A percentile compares a stretch with the other conserved stretches of the same genome.
phyloP scores from a whole-genome alignment of 108 stramenopile genomes.

The Craspedostauros australis region DNA sequence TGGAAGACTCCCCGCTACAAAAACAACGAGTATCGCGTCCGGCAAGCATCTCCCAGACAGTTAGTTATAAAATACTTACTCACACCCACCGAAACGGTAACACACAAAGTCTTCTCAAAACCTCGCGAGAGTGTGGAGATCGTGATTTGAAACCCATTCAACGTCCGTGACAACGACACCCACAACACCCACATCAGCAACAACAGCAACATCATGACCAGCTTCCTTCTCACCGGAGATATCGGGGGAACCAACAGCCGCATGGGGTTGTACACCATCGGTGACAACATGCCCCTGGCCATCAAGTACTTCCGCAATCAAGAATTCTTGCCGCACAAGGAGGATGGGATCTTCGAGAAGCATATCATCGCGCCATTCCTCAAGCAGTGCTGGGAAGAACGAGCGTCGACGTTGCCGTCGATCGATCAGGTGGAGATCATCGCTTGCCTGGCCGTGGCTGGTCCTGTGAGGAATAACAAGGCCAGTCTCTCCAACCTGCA shows the following conservation, averaged over 20 bases:
- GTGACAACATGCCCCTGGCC: conserved; percentile 29
- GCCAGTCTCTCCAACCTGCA: conserved; percentile 80
- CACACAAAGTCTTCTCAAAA: no score
- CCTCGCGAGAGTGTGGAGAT: no score
- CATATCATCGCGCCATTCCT: conserved; percentile 64
- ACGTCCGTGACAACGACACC: no score
- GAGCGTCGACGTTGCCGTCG: conserved; percentile 24
- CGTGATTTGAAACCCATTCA: no score
- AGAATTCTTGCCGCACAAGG: conserved; percentile 26
- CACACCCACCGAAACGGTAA: no score
- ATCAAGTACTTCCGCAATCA: conserved; percentile 55
- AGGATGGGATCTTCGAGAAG: conserved; percentile 37
- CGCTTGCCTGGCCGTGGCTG: conserved; percentile 89
- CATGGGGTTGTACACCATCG: conserved; percentile 55
- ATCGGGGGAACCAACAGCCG: conserved; percentile 91
- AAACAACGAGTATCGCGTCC: no score
- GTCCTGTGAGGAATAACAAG: conserved; percentile 80
- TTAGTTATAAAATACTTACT: no score
- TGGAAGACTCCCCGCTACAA: no score
- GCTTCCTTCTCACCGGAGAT: conserved; percentile 80
- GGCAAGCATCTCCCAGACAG: no score
- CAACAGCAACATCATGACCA: no score
- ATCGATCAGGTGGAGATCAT: conserved; percentile 36
- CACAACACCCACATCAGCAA: no score
- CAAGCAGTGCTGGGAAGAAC: conserved; percentile 48